phyloP scores from a whole-genome alignment of 225 moss, liverwort and hornwort genomes.

The Lunularia cruciata region DNA sequence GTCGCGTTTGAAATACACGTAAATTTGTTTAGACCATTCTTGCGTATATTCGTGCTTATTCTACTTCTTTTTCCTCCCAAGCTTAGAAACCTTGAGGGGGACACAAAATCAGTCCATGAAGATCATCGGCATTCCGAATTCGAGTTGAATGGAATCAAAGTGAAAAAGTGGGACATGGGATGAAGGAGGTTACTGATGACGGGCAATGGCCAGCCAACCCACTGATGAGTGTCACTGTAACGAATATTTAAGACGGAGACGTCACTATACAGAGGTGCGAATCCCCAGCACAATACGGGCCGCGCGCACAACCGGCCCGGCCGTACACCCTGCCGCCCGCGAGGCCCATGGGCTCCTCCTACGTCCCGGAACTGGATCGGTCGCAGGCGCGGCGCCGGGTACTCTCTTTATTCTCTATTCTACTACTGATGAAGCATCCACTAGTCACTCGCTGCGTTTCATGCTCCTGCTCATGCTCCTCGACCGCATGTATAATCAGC shows the following conservation, averaged over 20 bases:
- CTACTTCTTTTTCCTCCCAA: too few species aligned
- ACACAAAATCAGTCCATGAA: too few species aligned
- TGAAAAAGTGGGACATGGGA: too few species aligned
- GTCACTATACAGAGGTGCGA: not conserved
- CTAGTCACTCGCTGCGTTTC: not conserved
- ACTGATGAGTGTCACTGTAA: not conserved
- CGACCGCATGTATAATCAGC: not conserved
- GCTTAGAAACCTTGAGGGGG: too few species aligned
- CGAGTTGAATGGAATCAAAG: too few species aligned
- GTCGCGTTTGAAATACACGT: too few species aligned
- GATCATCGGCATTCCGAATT: too few species aligned
- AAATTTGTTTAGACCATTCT: too few species aligned
- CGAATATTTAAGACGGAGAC: not conserved
- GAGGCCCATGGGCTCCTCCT: not conserved
- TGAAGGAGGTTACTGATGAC: too few species aligned
- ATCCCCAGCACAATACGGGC: not conserved
- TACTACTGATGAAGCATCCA: not conserved
- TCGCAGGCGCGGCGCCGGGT: not conserved
- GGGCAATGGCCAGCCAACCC: not conserved
- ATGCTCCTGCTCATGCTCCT: slow-evolving; percentile 2
- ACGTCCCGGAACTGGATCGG: not conserved
- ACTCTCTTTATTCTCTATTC: not conserved
- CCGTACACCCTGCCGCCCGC: not conserved
- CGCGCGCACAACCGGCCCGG: not conserved
- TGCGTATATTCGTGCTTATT: too few species aligned